phyloP scores from a whole-genome alignment of 2,329 filamentous ascomycete genomes.

The Botrytis fragariae region DNA sequence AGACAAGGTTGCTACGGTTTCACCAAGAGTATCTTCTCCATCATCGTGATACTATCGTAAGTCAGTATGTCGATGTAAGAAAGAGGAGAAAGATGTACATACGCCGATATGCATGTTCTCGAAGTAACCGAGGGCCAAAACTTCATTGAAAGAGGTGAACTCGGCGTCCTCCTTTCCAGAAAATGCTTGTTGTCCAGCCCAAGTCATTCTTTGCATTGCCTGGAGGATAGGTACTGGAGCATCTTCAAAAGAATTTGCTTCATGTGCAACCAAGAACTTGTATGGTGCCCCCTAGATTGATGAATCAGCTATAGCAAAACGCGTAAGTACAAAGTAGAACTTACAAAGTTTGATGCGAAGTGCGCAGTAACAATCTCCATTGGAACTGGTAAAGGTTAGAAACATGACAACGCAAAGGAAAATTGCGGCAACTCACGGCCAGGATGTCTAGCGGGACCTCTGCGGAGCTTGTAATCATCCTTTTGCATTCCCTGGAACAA shows the following conservation, averaged over 20 bases:
- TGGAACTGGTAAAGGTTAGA: conserved; percentile 29
- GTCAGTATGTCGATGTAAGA: conserved; percentile 16
- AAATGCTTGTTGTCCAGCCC: conserved; percentile 44
- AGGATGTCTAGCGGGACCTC: conserved; percentile 22
- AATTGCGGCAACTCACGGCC: conserved; percentile 38
- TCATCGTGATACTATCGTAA: conserved; percentile 60
- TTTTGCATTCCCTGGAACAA: conserved; percentile 54
- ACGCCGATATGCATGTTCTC: conserved; percentile 56
- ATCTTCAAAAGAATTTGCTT: conserved; percentile 48
- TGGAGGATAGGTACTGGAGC: conserved; percentile 50
- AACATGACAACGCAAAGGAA: conserved; percentile 28
- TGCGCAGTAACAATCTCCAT: conserved; percentile 52
- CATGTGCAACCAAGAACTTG: conserved; percentile 60
- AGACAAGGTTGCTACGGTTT: conserved; percentile 60
- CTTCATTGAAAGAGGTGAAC: conserved; percentile 54
- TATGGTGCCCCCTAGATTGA: conserved; percentile 57
- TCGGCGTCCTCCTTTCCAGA: not conserved
- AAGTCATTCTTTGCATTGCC: conserved; percentile 52
- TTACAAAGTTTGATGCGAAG: conserved; percentile 49
- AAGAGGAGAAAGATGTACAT: conserved; percentile 30
- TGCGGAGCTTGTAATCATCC: conserved; percentile 44
- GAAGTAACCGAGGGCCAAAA: conserved; percentile 59
- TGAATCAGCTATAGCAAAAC: conserved; percentile 16
- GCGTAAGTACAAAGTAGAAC: conserved; percentile 23
- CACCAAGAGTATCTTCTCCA: conserved; percentile 60